Evolutionary conservation across 2,329 filamentous ascomycete genomes (phyloP).

Genomic region (Plectosphaerella cucumerina): DNA sequence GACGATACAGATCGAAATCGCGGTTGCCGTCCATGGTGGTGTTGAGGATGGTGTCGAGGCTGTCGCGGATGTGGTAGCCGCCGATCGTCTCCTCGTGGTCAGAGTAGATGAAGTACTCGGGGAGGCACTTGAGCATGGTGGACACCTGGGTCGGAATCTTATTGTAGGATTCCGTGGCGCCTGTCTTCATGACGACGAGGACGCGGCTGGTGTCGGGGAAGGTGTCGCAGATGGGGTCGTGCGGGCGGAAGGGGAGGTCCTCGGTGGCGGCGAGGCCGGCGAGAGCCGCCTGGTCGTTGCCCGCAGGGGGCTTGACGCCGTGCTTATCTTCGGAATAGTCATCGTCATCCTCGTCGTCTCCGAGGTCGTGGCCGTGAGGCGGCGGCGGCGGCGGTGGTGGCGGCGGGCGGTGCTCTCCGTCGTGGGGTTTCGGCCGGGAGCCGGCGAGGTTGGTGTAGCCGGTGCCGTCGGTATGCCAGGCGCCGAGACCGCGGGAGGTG

Average conservation of each 20-base stretch:
- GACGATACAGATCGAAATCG: slow-evolving; percentile 47
- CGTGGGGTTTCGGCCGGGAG: slow-evolving; percentile 1
- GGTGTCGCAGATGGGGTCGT: slow-evolving; percentile 26
- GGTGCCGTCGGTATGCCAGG: slow-evolving; percentile 22
- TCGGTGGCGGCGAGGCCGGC: slow-evolving; percentile 1
- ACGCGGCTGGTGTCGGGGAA: slow-evolving; percentile 42
- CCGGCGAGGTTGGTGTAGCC: slow-evolving; percentile 16
- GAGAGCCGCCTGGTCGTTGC: not conserved
- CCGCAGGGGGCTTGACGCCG: not conserved
- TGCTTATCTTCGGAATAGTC: slow-evolving; percentile 6
- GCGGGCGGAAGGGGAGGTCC: slow-evolving; percentile 12
- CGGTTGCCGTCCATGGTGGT: slow-evolving; percentile 37
- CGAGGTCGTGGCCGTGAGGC: not conserved
- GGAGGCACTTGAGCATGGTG: slow-evolving; percentile 45
- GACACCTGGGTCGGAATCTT: slow-evolving; percentile 51
- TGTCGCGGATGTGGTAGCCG: slow-evolving; percentile 40
- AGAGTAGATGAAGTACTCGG: slow-evolving; percentile 52
- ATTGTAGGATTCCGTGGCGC: slow-evolving; percentile 48
- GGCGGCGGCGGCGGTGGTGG: slow-evolving; percentile 1
- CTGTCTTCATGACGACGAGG: slow-evolving; percentile 53
- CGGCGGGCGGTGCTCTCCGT: not conserved
- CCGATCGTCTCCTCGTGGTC: slow-evolving; percentile 48
- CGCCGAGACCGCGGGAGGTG: slow-evolving; percentile 23
- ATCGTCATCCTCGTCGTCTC: slow-evolving; percentile 1
- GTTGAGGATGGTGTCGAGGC: slow-evolving; percentile 38